A percentile compares a stretch with the other conserved stretches of the same genome.
Conservation (phyloP, 352 stramenopile species). For the Phytopythium vexans region DNA sequence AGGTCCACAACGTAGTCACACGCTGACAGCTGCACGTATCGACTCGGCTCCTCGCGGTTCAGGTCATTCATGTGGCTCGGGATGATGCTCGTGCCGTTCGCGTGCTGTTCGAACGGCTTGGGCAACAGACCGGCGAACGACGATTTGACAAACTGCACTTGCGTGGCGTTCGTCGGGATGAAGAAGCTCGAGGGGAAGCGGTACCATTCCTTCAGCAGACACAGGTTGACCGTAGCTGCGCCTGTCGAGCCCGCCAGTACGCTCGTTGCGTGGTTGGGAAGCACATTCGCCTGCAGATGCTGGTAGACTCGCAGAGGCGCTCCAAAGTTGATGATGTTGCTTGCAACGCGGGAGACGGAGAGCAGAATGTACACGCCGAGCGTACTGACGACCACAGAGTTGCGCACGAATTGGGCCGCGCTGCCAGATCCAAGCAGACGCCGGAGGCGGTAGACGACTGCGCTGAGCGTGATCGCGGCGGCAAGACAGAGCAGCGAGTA, state of each 20-base stretch:
- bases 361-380: slow-evolving; percentile 52
- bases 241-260: slow-evolving; percentile 14
- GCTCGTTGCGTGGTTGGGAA: slow-evolving; percentile 32
- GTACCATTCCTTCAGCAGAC: slow-evolving; percentile 98
- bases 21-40: slow-evolving; percentile 71
- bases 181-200: slow-evolving; percentile 96
- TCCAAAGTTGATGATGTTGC: slow-evolving; percentile 70
- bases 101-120: slow-evolving; percentile 85
- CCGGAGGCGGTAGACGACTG: slow-evolving; percentile 31
- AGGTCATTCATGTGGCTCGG: slow-evolving; percentile 92
- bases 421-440: slow-evolving; percentile 20
- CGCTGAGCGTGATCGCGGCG: slow-evolving; percentile 72
- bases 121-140: slow-evolving; percentile 93
- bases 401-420: slow-evolving; percentile 19
- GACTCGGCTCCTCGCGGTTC: slow-evolving; percentile 89
- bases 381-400: slow-evolving; percentile 33
- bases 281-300: slow-evolving; percentile 53
- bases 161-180: slow-evolving; percentile 79
- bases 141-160: slow-evolving; percentile 90
- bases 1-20: slow-evolving; percentile 93
- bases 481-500: slow-evolving; percentile 91
- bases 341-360: slow-evolving; percentile 55
- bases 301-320: slow-evolving; percentile 70
- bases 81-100: slow-evolving; percentile 57
- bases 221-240: slow-evolving; percentile 60